phyloP scores from a whole-genome alignment of 345 rosid genomes.

The Alliaria petiolata region DNA sequence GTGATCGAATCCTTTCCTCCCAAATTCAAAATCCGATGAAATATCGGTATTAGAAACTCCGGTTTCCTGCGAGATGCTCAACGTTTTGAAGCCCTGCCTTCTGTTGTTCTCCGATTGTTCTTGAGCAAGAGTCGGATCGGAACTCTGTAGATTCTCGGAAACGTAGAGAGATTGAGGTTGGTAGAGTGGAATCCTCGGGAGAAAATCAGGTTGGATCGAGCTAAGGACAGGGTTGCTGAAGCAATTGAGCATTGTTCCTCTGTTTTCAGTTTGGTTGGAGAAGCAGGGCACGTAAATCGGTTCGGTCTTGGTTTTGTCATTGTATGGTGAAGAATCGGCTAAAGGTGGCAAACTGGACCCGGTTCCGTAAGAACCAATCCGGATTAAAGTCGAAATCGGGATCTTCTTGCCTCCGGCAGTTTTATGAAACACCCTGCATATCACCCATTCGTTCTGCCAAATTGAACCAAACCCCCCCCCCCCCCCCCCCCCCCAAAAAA shows the following conservation, averaged over 20 bases:
- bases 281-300: slow-evolving; percentile 96
- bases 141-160: slow-evolving; percentile 32
- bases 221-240: slow-evolving; percentile 35
- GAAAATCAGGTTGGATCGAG: slow-evolving; percentile 35
- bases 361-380: slow-evolving; percentile 39
- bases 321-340: slow-evolving; percentile 52
- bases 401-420: slow-evolving; percentile 63
- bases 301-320: slow-evolving; percentile 35
- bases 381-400: slow-evolving; percentile 52
- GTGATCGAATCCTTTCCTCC: slow-evolving; percentile 41
- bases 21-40: slow-evolving; percentile 48
- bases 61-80: slow-evolving; percentile 52
- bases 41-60: slow-evolving; percentile 42
- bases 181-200: slow-evolving; percentile 31
- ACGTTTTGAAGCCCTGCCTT: slow-evolving; percentile 40
- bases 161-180: slow-evolving; percentile 31
- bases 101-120: slow-evolving; percentile 46
- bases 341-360: slow-evolving; percentile 58
- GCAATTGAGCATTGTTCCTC: slow-evolving; percentile 33
- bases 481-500: too few species aligned
- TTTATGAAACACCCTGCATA: slow-evolving; percentile 85
- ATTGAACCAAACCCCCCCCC: background rate
- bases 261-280: slow-evolving; percentile 63
- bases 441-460: slow-evolving; percentile 89
- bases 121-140: slow-evolving; percentile 37